phyloP scores from a whole-genome alignment of 306 rosid genomes.

The Cicer arietinum region DNA sequence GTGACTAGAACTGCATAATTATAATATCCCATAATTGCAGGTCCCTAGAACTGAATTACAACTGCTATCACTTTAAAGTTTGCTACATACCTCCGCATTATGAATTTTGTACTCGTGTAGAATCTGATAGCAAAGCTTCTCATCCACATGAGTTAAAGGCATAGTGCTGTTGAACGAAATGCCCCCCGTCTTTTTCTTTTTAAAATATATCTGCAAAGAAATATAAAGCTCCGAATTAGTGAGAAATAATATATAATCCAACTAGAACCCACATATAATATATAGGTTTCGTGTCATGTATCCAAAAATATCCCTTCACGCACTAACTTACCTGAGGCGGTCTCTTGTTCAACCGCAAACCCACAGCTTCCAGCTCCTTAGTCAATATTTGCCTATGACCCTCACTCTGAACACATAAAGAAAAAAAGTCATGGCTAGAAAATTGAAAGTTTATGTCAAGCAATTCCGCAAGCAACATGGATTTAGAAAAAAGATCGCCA shows the following conservation, averaged over 20 bases:
- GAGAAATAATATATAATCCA: constrained; percentile 33
- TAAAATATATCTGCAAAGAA: constrained; percentile 87
- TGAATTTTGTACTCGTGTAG: constrained; percentile 99
- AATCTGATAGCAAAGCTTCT: constrained; percentile 98
- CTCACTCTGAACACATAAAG: constrained; percentile 73
- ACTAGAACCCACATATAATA: constrained; percentile 32
- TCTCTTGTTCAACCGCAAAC: constrained; percentile 91
- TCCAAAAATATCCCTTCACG: constrained; percentile 30
- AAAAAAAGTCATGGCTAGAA: constrained; percentile 27
- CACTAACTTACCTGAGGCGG: constrained; percentile 85
- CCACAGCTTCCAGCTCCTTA: constrained; percentile 97
- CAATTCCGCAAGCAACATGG: constrained; percentile 32
- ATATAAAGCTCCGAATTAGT: constrained; percentile 38
- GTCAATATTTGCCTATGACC: constrained; percentile 99
- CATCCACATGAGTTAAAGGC: constrained; percentile 93
- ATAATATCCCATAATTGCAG: background rate
- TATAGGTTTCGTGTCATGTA: background rate
- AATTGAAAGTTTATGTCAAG: constrained; percentile 7
- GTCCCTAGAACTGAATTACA: constrained; percentile 35
- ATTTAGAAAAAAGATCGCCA: constrained; percentile 21
- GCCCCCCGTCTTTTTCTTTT: constrained; percentile 96
- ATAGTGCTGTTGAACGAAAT: constrained; percentile 95
- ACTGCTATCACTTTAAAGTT: constrained; percentile 15
- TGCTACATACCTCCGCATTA: constrained; percentile 88
- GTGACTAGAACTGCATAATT: background rate